Base-by-base conservation (phyloP, 2,329 filamentous ascomycete genomes). In the Aspergillus cejpii region DNA sequence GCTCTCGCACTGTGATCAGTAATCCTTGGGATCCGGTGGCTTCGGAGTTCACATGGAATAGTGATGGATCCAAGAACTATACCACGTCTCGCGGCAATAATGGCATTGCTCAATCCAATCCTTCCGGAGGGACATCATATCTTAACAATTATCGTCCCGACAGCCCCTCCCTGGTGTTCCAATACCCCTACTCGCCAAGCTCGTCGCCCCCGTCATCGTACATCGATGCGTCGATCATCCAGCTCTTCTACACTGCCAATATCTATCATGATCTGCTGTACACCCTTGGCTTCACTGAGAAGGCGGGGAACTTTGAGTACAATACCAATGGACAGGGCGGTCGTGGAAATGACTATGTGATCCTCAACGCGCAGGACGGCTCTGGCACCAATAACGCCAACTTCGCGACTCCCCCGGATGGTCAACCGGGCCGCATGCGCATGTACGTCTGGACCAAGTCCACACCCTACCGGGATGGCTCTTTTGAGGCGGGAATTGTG, bases 211-310 rank as follows among this genome's bases (percentile, higher is more conserved):
- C 50, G 1, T 23, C 29, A 2, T 49, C 45, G 6, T 53, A 53
- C 34, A 43, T 47, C 12, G 44, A 53, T 29, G 50, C 50, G 2
- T 51, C 50, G 3, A 49, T 53, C 31, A 43, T 42, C 2, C 50
- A 53, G 34, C 41, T 53, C 5, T 53, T 53, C 44, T 53, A 53
- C 33, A 53, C 50, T 2, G 48, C 42, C n/a, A 53, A 53, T 29
- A 41, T 34, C n/a, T 53, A 53, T 24, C 50, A 53, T 38, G 50
- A 53, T 27, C 48, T 53, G 14, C 43, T 53, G 2, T 47, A 53
- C 19, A 27, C 15, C 6, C 41, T 53, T 0, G 50, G 50, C 20
- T 53, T 53, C 31, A 44, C 21, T 10, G 50, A 53, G 26, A 14
- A 27, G 17, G 45, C 50, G 12, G 50, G 50, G 28, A 53, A 53